Base-by-base conservation (phyloP, 176 grass and related monocot species). In the Ensete glaucum region DNA sequence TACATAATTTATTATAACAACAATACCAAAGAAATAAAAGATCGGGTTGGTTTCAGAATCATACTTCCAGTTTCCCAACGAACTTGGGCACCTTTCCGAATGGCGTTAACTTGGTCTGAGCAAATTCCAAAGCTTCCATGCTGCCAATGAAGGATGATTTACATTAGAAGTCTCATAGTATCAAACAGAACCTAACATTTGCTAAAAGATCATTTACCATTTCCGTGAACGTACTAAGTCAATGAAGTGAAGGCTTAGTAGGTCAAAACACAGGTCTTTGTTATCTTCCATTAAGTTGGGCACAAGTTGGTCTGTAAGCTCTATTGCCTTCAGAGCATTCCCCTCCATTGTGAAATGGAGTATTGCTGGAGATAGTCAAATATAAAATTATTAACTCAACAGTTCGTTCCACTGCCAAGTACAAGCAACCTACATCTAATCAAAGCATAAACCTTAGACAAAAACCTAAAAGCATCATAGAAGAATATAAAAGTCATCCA, bases 181-280 rank as follows among this genome's bases (percentile, higher is more conserved):
- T 16, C n/a, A 24, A 11, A 20, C 9, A 19, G 15, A 11, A 72
- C 53, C 78, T 77, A 73, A 80, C 80, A 65, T 71, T 1, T 52
- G 72, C 75, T 27, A 16, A 49, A 22, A 80, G 71, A 67, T 73
- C 66, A 19, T 80, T 84, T 62, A 99, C 96, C 80, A 89, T 84
- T 91, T 95, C 77, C 79, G 83, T 10, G 83, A 79, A 24, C 85
- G 85, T 66, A 99, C 81, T 22, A 99, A 79, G 67, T 99, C 91
- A 73, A 91, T 87, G 82, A 99, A 99, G 76, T 99, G 91, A 20
- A 99, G 96, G 78, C 90, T 94, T 82, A 95, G 54, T 71, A 99
- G 86, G 78, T 95, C 96, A 87, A 95, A 95, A 83, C 91, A 76
- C 69, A 95, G 85, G 77, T 91, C 91, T 85, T 86, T 91, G 86